These are phyloP conservation scores for Monotropa hypopitys DNA, from an alignment of 179 eudicot genomes.

Conservation along the genomic window DNA sequence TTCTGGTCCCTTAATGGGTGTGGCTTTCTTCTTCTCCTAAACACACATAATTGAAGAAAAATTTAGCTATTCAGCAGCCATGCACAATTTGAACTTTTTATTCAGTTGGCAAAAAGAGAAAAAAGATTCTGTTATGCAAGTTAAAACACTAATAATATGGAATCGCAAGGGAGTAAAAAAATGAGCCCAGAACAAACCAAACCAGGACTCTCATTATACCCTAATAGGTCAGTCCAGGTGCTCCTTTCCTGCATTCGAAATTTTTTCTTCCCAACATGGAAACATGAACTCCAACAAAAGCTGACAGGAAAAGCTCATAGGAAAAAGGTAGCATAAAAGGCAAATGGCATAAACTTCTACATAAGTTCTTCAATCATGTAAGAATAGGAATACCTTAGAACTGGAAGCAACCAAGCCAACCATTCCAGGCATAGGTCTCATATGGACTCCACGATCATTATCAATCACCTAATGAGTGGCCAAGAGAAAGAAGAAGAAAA, in stretches of 20 bases:
- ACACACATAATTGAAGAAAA: neutral
- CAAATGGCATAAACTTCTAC: neutral
- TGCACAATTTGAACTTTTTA: neutral
- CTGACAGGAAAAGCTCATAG: neutral
- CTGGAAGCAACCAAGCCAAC: conserved; percentile 47
- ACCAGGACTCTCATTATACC: neutral
- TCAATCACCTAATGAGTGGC: conserved; percentile 52
- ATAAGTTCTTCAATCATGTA: neutral
- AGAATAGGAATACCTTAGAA: conserved; percentile 40
- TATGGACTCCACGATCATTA: conserved; percentile 74
- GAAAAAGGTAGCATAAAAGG: neutral
- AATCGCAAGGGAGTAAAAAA: neutral
- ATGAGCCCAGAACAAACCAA: conserved; percentile 4
- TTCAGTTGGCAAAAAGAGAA: neutral
- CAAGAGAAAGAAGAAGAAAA: neutral
- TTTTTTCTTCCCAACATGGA: neutral
- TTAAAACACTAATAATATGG: neutral
- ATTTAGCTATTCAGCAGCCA: neutral
- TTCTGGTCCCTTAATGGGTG: conserved; percentile 66
- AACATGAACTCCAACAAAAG: conserved; percentile 8
- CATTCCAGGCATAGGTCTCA: conserved; percentile 99
- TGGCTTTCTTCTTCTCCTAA: conserved; percentile 69
- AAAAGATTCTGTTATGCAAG: neutral
- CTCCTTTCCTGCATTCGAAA: neutral
- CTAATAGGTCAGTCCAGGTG: neutral